Percentiles rank a stretch among this genome's conserved stretches.
phyloP scores from a whole-genome alignment of 2,329 filamentous ascomycete species.

The Waltergamsia citrina region DNA sequence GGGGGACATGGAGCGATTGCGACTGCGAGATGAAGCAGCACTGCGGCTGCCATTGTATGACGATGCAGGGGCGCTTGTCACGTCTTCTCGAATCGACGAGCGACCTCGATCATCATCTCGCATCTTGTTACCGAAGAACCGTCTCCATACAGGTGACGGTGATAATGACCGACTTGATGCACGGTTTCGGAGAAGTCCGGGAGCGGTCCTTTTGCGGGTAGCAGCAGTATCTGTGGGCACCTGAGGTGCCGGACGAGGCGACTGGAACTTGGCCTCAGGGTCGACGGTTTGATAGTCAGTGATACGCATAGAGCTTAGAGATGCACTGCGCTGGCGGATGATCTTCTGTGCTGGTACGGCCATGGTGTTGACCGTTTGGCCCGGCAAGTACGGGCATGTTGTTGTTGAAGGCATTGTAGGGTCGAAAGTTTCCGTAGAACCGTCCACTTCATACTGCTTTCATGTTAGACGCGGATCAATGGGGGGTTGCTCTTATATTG shows the following conservation, averaged over 20 bases:
- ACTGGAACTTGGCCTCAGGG: constrained; percentile 65
- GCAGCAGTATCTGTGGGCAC: constrained; percentile 9
- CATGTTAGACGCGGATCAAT: not conserved
- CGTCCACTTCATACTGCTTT: constrained; percentile 70
- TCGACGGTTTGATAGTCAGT: constrained; percentile 66
- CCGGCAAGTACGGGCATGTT: constrained; percentile 75
- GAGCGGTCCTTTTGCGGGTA: constrained; percentile 17
- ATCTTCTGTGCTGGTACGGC: constrained; percentile 65
- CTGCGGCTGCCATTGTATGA: constrained; percentile 19
- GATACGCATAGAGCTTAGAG: constrained; percentile 48
- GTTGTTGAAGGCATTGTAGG: constrained; percentile 64
- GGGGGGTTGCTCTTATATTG: not conserved
- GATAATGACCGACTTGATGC: constrained; percentile 38
- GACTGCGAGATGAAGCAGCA: constrained; percentile 12
- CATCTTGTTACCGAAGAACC: constrained; percentile 37
- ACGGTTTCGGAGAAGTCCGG: constrained; percentile 18
- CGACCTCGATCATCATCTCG: constrained; percentile 23
- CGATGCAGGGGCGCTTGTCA: constrained; percentile 8
- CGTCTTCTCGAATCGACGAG: constrained; percentile 16
- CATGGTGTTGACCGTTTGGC: constrained; percentile 78
- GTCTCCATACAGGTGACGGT: constrained; percentile 38
- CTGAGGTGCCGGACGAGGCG: constrained; percentile 50
- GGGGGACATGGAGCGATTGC: constrained; percentile 32
- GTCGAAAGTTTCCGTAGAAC: constrained; percentile 68
- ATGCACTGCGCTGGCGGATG: constrained; percentile 52